phyloP scores from a whole-genome alignment of 768 basidiomycete genomes.

The Leccinum variicolor region DNA sequence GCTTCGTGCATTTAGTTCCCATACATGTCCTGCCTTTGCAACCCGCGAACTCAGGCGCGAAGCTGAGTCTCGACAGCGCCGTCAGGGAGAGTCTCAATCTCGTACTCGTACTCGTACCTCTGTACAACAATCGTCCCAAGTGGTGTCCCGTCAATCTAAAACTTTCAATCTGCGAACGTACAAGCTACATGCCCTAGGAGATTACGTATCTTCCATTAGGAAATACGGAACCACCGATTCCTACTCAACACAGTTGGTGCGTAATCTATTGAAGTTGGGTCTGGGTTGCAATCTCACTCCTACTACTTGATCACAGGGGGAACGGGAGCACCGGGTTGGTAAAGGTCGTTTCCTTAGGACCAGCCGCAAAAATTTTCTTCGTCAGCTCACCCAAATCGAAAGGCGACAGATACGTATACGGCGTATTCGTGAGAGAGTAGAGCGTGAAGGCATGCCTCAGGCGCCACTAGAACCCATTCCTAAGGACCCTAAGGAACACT shows the following conservation, averaged over 20 bases:
- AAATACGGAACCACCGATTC: too few relatives aligned
- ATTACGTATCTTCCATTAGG: too few relatives aligned
- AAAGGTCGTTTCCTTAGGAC: not conserved
- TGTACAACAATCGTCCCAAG: not conserved
- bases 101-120: not conserved
- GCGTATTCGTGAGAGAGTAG: not conserved
- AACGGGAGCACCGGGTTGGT: not conserved
- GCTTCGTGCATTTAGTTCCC: not conserved
- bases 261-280: not conserved
- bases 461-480: too few relatives aligned
- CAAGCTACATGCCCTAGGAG: too few relatives aligned
- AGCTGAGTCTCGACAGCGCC: not conserved
- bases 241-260: not conserved
- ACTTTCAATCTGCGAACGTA: not conserved
- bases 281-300: not conserved
- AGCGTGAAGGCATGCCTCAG: not conserved
- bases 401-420: not conserved
- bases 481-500: too few relatives aligned
- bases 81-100: not conserved
- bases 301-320: too few relatives aligned
- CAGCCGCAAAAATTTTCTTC: not conserved
- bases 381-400: not conserved
- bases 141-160: not conserved
- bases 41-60: not conserved
- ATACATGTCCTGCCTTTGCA: not conserved